These are phyloP conservation scores for Halophytophthora polymorphica DNA, from an alignment of 352 stramenopile genomes.

Conservation along the genomic window DNA sequence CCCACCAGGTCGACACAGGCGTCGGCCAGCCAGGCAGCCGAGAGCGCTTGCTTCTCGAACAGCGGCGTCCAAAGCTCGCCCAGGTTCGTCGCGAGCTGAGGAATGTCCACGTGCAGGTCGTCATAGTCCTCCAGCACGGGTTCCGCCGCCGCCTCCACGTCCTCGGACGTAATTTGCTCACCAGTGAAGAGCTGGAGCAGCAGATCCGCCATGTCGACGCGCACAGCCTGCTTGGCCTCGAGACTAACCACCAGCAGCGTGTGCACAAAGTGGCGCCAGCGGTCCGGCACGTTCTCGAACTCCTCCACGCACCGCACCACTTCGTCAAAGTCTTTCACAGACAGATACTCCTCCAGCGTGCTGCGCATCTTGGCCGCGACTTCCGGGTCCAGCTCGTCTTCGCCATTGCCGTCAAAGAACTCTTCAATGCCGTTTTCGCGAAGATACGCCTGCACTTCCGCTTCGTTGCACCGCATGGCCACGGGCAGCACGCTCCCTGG, in stretches of 20 bases:
- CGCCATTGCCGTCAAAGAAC: constrained; percentile 60
- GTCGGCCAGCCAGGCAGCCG: constrained; percentile 50
- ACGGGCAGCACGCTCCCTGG: constrained; percentile 46
- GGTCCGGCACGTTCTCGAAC: constrained; percentile 31
- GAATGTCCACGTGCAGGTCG: constrained; percentile 73
- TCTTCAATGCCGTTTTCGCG: constrained; percentile 57
- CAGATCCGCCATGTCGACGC: constrained; percentile 42
- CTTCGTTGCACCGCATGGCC: constrained; percentile 34
- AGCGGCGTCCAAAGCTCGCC: constrained; percentile 60
- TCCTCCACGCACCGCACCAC: constrained; percentile 77
- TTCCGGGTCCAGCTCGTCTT: constrained; percentile 62
- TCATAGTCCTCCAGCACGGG: constrained; percentile 64
- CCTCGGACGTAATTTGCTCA: constrained; percentile 43
- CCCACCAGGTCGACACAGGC: constrained; percentile 36
- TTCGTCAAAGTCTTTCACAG: constrained; percentile 70
- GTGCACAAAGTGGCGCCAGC: constrained; percentile 73
- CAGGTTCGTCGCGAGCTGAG: constrained; percentile 50
- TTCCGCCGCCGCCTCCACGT: constrained; percentile 56
- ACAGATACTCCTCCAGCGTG: constrained; percentile 78
- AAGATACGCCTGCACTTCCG: constrained; percentile 55
- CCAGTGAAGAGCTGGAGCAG: constrained; percentile 36
- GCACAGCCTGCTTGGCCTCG: constrained; percentile 45
- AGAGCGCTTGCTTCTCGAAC: constrained; percentile 49
- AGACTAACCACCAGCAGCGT: constrained; percentile 44
- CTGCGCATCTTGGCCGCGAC: constrained; percentile 59